Base-by-base conservation (phyloP, 139 green algal genomes). In the Closterium sp. region DNA sequence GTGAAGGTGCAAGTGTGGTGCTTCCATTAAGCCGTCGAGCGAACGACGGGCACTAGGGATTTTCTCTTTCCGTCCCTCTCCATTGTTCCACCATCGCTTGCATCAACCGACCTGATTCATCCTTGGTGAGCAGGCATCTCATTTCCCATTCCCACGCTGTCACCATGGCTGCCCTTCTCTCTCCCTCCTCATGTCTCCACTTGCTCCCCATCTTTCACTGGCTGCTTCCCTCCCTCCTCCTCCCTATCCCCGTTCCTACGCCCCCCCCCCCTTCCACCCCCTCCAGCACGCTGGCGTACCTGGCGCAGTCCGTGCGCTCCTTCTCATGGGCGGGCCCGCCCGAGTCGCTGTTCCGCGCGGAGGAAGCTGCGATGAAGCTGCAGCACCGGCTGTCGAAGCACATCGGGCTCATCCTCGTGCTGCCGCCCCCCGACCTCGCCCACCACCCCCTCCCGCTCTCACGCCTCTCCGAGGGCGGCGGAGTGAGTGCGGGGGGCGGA, bases 341-440 rank as follows among this genome's bases (percentile, higher is more conserved):
- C 9, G 43, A 69, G 12, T 69, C 43, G 43, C 43, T 69, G 43
- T 69, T 69, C 25, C 69, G 34, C 3, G 90, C 90, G 0, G 90
- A 93, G 84, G 90, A 90, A 32, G 84, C 90, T 21, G 90, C 90
- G 19, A 34, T 93, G 25, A 36, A 90, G 33, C 90, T 93, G 25
- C 90, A 93, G 87, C 84, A 90, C 36, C 33, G 35, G 19, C 34
- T 93, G 23, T 90, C 30, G 34, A 87, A 90, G 30, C 31, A 93
- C 34, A 36, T 89, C 38, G 34, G 10, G 33, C 34, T 21, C 9
- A 83, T 90, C 32, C 25, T 90, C 81, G 31, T 32, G n/a, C n/a
- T 86, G n/a, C 81, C 81, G 5, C n/a, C 81, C 1, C n/a, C 81
- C 81, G 23, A 10, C 81, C 81, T 33, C 81, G n/a, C 30, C 81